Evolutionary conservation across 2,329 filamentous ascomycete species (phyloP), one percentile per base, ranked within the genome.

Genomic region (Ophiostoma sp.): DNA sequence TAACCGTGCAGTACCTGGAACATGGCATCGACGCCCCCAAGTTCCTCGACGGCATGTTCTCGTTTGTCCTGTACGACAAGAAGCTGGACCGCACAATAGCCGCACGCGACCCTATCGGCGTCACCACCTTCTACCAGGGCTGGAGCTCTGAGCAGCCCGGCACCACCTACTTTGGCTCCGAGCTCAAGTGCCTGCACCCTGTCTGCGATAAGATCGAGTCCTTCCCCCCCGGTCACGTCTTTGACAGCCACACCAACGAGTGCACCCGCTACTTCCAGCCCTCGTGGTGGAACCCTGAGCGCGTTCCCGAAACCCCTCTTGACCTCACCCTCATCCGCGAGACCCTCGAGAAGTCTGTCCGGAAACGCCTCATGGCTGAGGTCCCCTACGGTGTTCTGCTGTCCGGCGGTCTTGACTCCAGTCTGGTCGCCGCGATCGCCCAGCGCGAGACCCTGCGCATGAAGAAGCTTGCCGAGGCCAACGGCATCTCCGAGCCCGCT

Each of bases 21-120:
- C 87, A 96, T 86, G 95, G 89, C 77, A 85, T 96, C 75, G 93
- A 98, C 77, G 93, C 94, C 71, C 94, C 95, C 73, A 95, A 94
- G 81, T 85, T 93, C 81, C 89, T 99, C 75, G 95, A 99, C 80
- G 95, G 95, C 83, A 99, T 99, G 95, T 99, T 99, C 87, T 97
- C 94, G 20, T 99, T 96, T 83, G 94, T 99, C 70, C 87, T 99
- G 69, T 97, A 97, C 82, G 95, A 99, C 84, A 97, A 96, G 87
- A 90, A 88, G 75, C 89, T 93, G 80, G 91, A 99, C 84, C 90
- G 95, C 75, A 91, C 93, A 73, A 89, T 99, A 77, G 95, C 95
- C 71, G 95, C 95, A 70, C 90, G 95, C 79, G 95, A 99, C 80
- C 95, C 95, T 48, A 97, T 99, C 77, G 95, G 95, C 76, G 90